Base-by-base conservation (phyloP, 257 asterid species). In the Nyctanthes arbortristis region DNA sequence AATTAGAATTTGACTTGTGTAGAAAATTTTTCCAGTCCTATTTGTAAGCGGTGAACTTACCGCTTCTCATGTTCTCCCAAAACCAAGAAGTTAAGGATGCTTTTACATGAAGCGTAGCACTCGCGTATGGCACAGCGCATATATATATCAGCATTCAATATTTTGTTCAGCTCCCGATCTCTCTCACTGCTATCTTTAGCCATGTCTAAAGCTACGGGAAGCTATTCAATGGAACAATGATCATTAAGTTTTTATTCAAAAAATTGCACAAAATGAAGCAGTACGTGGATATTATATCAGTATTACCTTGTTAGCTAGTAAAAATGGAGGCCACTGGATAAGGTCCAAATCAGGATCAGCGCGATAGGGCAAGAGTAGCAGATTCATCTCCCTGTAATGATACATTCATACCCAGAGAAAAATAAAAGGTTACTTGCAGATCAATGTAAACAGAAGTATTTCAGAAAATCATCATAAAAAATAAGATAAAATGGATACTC, bases 251-350 rank as follows among this genome's bases (percentile, higher is more conserved):
- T 33, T 49, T 28, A 32, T 43, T 27, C 24, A 32, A 47, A 58
- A 61, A 57, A 49, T 31, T 49, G 43, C 33, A 61, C 16, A 28
- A 71, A 74, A 65, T 60, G 58, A 73, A 76, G 72, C 63, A 77
- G 62, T 65, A 61, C 9, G 55, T 35, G 69, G 75, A 54, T 29
- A 29, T n/a, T n/a, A n/a, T n/a, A n/a, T n/a, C n/a, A n/a, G n/a
- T n/a, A n/a, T 74, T 74, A 91, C 99, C 97, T 89, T 93, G 92
- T 97, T 93, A 64, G 99, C 99, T 71, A 93, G 84, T 70, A 93
- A 74, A 87, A 93, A 93, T 1, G 99, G 99, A 82, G 99, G 99
- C 99, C 99, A 93, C 77, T 89, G 96, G 66, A 89, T 91, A 74
- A 91, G 92, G 87, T 91, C 95, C 66, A 93, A 75, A 66, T 86